Conservation (phyloP, 2,329 filamentous ascomycete species). For the Elsinoe ampelina region DNA sequence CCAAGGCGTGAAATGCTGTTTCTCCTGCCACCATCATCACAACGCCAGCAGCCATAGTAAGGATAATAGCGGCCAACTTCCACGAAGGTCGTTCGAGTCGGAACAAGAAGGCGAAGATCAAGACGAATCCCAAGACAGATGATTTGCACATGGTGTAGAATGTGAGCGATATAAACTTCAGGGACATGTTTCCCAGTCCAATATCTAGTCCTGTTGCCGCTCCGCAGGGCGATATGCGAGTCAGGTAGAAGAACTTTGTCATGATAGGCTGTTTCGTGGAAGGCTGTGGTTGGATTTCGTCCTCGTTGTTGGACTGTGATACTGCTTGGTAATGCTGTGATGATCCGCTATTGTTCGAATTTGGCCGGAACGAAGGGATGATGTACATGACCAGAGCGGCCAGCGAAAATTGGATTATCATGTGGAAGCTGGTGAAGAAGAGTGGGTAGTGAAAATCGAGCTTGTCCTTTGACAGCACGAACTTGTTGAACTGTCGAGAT, state of each 20-base stretch:
- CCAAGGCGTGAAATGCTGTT: constrained; percentile 74
- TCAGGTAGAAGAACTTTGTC: constrained; percentile 85
- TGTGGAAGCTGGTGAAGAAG: constrained; percentile 91
- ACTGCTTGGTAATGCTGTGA: constrained; percentile 14
- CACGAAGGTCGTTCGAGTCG: constrained; percentile 79
- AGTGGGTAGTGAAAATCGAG: constrained; percentile 90
- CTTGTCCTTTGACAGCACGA: constrained; percentile 88
- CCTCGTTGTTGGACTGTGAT: constrained; percentile 10
- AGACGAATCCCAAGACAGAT: constrained; percentile 86
- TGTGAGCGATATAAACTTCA: constrained; percentile 92
- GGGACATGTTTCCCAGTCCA: constrained; percentile 86
- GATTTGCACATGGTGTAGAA: constrained; percentile 99
- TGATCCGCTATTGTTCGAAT: constrained; percentile 24
- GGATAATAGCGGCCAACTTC: constrained; percentile 77
- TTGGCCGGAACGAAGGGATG: constrained; percentile 71
- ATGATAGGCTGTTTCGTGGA: constrained; percentile 53
- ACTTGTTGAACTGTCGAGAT: constrained; percentile 79
- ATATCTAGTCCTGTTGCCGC: constrained; percentile 91
- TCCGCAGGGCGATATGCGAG: constrained; percentile 83
- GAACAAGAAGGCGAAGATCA: constrained; percentile 91
- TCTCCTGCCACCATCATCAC: constrained; percentile 98
- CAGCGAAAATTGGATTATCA: constrained; percentile 85
- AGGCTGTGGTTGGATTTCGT: constrained; percentile 9
- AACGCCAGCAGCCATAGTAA: constrained; percentile 84
- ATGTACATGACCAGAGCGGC: constrained; percentile 69